A percentile compares a stretch with the other conserved stretches of the same genome.
Conservation (phyloP, 352 stramenopile species). For the Globisporangium spiculum region DNA sequence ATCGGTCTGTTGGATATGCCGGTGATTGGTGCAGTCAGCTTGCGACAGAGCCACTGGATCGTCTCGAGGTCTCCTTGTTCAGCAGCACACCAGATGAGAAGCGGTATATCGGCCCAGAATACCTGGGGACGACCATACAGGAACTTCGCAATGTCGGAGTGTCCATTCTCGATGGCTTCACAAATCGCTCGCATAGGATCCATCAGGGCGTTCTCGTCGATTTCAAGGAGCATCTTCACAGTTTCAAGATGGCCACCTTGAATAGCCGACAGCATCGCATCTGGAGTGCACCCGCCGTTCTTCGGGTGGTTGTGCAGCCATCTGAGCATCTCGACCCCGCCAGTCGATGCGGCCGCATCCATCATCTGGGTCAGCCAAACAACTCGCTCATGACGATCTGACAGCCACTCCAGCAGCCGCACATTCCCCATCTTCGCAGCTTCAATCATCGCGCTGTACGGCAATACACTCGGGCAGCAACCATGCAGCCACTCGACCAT, state of each 20-base stretch:
- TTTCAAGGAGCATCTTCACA: neutral
- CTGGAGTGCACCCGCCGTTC: neutral
- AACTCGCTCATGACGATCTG: no score
- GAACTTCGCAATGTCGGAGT: neutral
- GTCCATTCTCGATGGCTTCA: neutral
- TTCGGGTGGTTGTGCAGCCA: neutral
- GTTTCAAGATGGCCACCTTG: neutral
- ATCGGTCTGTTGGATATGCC: neutral
- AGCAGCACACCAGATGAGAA: neutral
- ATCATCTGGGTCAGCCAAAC: neutral
- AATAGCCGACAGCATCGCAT: neutral
- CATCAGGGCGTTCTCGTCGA: no score
- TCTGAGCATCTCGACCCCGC: neutral
- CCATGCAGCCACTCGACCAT: slow-evolving; percentile 3
- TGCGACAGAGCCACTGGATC: neutral
- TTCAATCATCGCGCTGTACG: neutral
- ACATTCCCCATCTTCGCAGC: neutral
- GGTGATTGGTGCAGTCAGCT: neutral
- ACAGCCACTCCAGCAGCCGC: neutral
- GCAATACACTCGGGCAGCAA: neutral
- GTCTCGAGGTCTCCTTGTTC: neutral
- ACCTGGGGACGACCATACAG: neutral
- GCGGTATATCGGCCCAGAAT: neutral
- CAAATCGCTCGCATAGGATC: neutral
- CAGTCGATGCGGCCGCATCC: neutral